phyloP scores from a whole-genome alignment of 192 early-diverging fungal species.

The Entomortierella beljakovae region DNA sequence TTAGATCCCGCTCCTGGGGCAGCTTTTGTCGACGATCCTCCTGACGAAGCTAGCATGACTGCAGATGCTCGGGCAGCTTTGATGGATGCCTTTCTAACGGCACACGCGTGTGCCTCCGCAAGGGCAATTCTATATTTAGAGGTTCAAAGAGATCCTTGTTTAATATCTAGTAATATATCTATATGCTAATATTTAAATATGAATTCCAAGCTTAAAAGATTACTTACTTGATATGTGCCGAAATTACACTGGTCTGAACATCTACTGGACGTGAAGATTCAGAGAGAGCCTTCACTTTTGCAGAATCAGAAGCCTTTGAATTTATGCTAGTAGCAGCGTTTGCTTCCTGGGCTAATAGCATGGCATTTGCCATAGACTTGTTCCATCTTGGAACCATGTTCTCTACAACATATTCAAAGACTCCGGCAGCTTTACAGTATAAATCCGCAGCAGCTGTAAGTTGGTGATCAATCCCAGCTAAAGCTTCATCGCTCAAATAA shows the following conservation, averaged over 20 bases:
- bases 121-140: conserved; percentile 56
- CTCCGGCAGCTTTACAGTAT: conserved; percentile 62
- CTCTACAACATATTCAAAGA: conserved; percentile 64
- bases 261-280: conserved; percentile 35
- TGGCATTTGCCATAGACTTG: conserved; percentile 36
- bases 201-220: too few relatives aligned
- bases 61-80: conserved; percentile 43
- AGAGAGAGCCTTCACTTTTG: neutral
- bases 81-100: conserved; percentile 65
- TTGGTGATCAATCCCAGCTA: conserved; percentile 45
- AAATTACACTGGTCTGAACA: conserved; percentile 36
- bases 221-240: conserved; percentile 42
- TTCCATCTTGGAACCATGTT: conserved; percentile 60
- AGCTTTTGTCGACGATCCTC: neutral
- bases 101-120: conserved; percentile 66
- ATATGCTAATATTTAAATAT: too few relatives aligned
- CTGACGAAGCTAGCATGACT: conserved; percentile 2
- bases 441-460: conserved; percentile 59
- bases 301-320: neutral
- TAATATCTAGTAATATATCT: too few relatives aligned
- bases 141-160: too few relatives aligned
- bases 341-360: conserved; percentile 11
- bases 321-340: neutral
- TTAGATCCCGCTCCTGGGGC: conserved; percentile 21
- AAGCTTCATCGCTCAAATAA: conserved; percentile 41